Base-by-base conservation (phyloP, 2,329 filamentous ascomycete species). In the Penicillium sp. region DNA sequence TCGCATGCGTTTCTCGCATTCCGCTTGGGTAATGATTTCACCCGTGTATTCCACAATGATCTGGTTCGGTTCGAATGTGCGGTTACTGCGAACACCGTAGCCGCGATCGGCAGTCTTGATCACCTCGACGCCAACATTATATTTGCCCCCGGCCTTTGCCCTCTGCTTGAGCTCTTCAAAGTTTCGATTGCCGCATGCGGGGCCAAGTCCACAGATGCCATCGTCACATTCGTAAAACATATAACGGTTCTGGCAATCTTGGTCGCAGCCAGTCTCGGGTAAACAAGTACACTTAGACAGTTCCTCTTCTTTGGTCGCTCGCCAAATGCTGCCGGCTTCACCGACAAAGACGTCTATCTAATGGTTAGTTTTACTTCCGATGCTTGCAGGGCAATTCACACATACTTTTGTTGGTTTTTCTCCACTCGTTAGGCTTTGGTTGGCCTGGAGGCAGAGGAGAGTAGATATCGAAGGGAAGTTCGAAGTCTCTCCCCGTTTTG, bases 11-110 rank as follows among this genome's bases (percentile, higher is more conserved):
- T 91, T 87, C 75, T 98, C 93, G 73, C 93, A 97, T 76, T 99
- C 95, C 31, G 90, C 89, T 73, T 96, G 92, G 0, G 93, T 97
- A 72, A 99, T 96, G 69, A 99, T 97, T 78, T 99, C 95, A 46
- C 95, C 95, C 0, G 93, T 94, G 74, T 99, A 99, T 74, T 99
- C 95, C 80, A 98, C 94, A 73, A 99, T 98, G 75, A 99, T 96
- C 79, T 98, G 93, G 71, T 94, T 89, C 1, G 93, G 87, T 61
- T 89, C 84, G 75, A 98, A 99, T 64, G 88, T 90, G 51, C 95
- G 88, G 78, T 94, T 97, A 74, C 91, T 92, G 64, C 95, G 90
- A 54, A 99, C 92, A 56, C 95, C 95, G 75, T 94, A 93, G 30
- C 95, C 95, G 62, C 93, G 89, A 78, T 96, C 91, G 21, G 83